These are phyloP conservation scores for Vanderwaltozyma verrucispora DNA, from an alignment of 805 yeast genomes.

Conservation along the genomic window DNA sequence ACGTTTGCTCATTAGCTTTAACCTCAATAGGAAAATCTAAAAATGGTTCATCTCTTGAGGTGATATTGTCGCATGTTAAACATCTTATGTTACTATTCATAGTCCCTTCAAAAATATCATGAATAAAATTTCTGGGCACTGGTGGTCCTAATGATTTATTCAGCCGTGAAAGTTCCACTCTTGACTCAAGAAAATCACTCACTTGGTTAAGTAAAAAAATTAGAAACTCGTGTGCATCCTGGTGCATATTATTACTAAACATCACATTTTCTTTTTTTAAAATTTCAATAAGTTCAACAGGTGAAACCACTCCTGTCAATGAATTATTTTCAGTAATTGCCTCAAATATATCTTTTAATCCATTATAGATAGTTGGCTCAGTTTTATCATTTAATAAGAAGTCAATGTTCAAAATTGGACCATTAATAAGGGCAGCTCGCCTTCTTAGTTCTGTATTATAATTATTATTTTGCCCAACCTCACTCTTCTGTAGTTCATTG, in stretches of 20 bases:
- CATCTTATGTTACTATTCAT: slow-evolving; percentile 85
- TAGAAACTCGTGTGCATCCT: slow-evolving; percentile 95
- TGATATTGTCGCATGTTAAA: slow-evolving; percentile 73
- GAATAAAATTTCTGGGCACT: slow-evolving; percentile 44
- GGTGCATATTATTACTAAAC: slow-evolving; percentile 90
- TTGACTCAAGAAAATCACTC: slow-evolving; percentile 35
- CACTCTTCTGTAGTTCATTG: too few species aligned
- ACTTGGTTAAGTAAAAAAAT: slow-evolving; percentile 77
- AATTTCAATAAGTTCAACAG: slow-evolving; percentile 59
- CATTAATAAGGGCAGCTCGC: slow-evolving; percentile 62
- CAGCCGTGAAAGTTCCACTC: too few species aligned
- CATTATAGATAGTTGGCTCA: slow-evolving; percentile 41
- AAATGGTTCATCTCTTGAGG: slow-evolving; percentile 76
- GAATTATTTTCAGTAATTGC: slow-evolving; percentile 62
- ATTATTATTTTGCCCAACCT: neutral
- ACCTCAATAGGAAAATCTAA: slow-evolving; percentile 81
- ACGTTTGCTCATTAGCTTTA: slow-evolving; percentile 60
- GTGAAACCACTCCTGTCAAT: slow-evolving; percentile 76
- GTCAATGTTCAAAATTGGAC: slow-evolving; percentile 80
- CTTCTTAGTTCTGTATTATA: slow-evolving; percentile 59
- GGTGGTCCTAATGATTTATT: too few species aligned
- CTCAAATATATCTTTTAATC: slow-evolving; percentile 80
- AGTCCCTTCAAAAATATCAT: slow-evolving; percentile 70
- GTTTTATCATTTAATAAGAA: slow-evolving; percentile 35
- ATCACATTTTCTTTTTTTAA: slow-evolving; percentile 74